A percentile compares a stretch with the other conserved stretches of the same genome.
Evolutionary conservation across 2,329 filamentous ascomycete genomes (phyloP).

Genomic region (Thelonectria blattea): DNA sequence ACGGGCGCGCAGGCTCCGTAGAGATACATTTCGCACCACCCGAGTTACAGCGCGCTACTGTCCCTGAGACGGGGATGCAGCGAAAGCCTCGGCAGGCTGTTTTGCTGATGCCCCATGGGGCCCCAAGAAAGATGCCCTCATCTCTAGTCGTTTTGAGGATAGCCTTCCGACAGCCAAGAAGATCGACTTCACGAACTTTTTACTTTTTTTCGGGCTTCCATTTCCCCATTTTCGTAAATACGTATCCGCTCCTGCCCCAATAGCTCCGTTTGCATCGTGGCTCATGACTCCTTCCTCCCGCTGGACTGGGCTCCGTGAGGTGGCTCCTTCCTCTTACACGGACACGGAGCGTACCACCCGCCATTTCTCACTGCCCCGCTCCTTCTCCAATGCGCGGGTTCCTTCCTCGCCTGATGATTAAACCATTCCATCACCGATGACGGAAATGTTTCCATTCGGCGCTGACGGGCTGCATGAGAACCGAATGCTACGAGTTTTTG

Average conservation of each 20-base stretch:
- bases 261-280: too few species aligned
- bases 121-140: neutral
- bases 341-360: constrained; percentile 24
- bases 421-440: neutral
- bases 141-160: neutral
- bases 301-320: neutral
- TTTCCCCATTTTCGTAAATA: neutral
- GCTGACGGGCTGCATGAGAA: neutral
- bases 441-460: neutral
- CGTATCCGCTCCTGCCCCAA: too few species aligned
- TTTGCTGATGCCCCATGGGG: too few species aligned
- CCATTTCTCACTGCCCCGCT: constrained; percentile 10
- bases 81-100: too few species aligned
- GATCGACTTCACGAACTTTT: neutral
- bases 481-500: neutral
- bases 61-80: too few species aligned
- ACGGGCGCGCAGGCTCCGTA: too few species aligned
- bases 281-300: too few species aligned
- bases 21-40: too few species aligned
- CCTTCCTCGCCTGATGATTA: neutral
- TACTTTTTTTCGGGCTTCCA: neutral
- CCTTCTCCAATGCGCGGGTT: neutral
- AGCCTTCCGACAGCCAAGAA: neutral
- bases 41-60: too few species aligned
- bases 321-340: neutral